Percentiles rank a stretch among this genome's conserved stretches.
Conservation (phyloP, 257 asterid species). For the Prunella vulgaris region DNA sequence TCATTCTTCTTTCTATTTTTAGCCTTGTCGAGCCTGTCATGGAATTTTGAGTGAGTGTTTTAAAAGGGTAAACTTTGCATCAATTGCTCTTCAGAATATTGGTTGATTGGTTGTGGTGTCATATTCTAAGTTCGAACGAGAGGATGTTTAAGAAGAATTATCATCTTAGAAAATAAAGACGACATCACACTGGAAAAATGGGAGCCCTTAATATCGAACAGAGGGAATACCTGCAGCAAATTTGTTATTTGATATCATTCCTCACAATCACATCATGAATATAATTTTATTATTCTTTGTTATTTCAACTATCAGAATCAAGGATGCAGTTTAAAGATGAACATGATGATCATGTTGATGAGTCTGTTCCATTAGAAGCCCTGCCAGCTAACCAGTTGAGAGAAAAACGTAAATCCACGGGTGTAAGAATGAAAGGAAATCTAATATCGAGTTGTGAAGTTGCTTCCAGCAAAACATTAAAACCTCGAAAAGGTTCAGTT, state of each 20-base stretch:
- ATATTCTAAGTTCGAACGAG: not conserved
- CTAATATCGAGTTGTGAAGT: conserved; percentile 47
- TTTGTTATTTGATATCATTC: not conserved
- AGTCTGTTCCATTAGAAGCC: conserved; percentile 57
- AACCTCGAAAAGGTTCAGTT: conserved; percentile 52
- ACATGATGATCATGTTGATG: conserved; percentile 61
- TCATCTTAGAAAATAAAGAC: not conserved
- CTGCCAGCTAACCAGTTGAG: conserved; percentile 38
- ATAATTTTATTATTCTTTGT: not conserved
- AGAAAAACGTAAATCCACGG: conserved; percentile 54
- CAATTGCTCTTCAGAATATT: not conserved
- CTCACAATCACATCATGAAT: conserved; percentile 14
- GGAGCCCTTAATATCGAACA: not conserved
- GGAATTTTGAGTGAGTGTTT: conserved; percentile 1
- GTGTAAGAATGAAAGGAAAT: conserved; percentile 50
- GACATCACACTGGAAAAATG: not conserved
- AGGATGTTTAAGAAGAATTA: not conserved
- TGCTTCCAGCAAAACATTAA: conserved; percentile 51
- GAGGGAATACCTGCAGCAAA: not conserved
- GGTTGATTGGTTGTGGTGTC: not conserved
- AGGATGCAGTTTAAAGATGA: conserved; percentile 47
- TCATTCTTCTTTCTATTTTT: not conserved
- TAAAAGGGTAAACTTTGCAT: not conserved
- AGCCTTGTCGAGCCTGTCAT: not conserved
- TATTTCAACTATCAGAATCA: conserved; percentile 35